Percentiles rank a stretch among this genome's conserved stretches.
Evolutionary conservation across 441 rosid genomes (phyloP).

Genomic region (Populus hybrid): DNA sequence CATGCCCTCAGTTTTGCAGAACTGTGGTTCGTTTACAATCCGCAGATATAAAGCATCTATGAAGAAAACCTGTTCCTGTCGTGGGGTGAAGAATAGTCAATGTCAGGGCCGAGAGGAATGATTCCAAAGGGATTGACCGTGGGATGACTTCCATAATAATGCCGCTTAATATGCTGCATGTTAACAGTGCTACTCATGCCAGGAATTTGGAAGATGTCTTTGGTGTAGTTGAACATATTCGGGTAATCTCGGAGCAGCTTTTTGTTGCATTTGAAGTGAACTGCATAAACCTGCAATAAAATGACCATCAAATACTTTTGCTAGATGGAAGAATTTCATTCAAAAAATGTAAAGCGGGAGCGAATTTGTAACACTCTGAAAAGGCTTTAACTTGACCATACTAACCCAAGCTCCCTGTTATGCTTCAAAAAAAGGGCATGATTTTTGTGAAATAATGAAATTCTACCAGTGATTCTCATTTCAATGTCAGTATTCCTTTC

Average conservation of each 20-base stretch:
- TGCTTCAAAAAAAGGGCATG: neutral
- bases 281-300: slow-evolving; percentile 62
- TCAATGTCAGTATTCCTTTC: neutral
- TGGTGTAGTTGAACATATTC: slow-evolving; percentile 77
- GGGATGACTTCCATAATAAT: slow-evolving; percentile 91
- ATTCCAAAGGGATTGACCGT: slow-evolving; percentile 69
- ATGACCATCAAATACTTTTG: neutral
- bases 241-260: slow-evolving; percentile 74
- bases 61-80: slow-evolving; percentile 53
- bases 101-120: slow-evolving; percentile 65
- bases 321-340: neutral
- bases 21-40: neutral
- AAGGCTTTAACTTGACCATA: neutral
- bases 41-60: neutral
- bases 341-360: neutral
- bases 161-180: slow-evolving; percentile 77
- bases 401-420: neutral
- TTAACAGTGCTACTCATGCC: slow-evolving; percentile 65
- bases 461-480: neutral
- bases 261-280: slow-evolving; percentile 93
- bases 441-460: neutral
- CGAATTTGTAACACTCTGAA: neutral
- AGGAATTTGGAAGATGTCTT: slow-evolving; percentile 65
- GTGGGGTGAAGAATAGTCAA: slow-evolving; percentile 58
- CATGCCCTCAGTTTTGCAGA: neutral